These are phyloP conservation scores for Solanum appendiculatum DNA, from an alignment of 257 asterid species.

Conservation along the genomic window DNA sequence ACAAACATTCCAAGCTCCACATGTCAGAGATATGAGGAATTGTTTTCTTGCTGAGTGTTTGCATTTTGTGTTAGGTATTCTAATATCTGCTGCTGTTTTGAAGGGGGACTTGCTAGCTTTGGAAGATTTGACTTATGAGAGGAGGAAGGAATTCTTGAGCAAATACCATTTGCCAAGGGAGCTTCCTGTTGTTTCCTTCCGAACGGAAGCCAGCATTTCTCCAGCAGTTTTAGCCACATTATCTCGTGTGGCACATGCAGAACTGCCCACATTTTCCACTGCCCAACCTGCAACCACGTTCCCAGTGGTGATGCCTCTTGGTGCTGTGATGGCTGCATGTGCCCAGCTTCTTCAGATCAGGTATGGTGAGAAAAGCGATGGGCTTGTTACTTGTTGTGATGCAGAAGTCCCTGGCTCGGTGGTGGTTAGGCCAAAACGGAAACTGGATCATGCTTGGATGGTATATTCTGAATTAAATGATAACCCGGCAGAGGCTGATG, in stretches of 20 bases:
- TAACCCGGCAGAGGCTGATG: slow-evolving; percentile 66
- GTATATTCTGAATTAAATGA: slow-evolving; percentile 74
- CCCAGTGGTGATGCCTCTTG: slow-evolving; percentile 88
- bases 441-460: slow-evolving; percentile 99
- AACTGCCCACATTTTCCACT: slow-evolving; percentile 46
- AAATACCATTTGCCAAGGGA: slow-evolving; percentile 62
- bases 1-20: background rate
- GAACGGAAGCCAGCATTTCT: slow-evolving; percentile 83
- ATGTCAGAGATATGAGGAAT: background rate
- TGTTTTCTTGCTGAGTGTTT: background rate
- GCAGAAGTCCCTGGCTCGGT: slow-evolving; percentile 97
- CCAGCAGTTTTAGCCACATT: slow-evolving; percentile 83
- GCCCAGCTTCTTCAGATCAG: slow-evolving; percentile 91
- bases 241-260: slow-evolving; percentile 93
- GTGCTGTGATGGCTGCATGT: slow-evolving; percentile 99
- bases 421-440: slow-evolving; percentile 71
- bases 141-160: slow-evolving; percentile 67
- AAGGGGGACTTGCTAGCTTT: slow-evolving; percentile 97
- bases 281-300: slow-evolving; percentile 50
- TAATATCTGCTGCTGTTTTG: slow-evolving; percentile 15
- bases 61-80: background rate
- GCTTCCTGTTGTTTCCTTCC: slow-evolving; percentile 81
- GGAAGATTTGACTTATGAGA: slow-evolving; percentile 86
- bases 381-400: slow-evolving; percentile 86
- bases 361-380: slow-evolving; percentile 93